Evolutionary conservation across 352 stramenopile species (phyloP), one percentile per base, ranked within the genome.

Genomic region (Phytophthora uliginosa): DNA sequence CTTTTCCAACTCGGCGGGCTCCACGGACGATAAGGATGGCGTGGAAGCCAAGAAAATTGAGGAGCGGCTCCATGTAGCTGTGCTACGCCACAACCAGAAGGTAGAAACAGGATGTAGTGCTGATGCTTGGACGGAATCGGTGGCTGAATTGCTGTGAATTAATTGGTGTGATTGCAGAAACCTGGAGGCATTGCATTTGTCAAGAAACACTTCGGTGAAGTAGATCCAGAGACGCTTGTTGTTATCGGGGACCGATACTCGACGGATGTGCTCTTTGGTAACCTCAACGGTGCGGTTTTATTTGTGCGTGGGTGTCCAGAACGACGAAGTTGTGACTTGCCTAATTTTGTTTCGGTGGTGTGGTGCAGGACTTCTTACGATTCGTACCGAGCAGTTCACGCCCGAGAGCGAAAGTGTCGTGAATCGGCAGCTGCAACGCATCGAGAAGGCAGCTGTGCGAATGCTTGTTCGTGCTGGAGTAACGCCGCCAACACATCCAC

Each of bases 211-310:
- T 98, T 99, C 77, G 74, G 54, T n/a, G 64, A 72, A 50, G 79
- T 90, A 6, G 78, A 90, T n/a, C 84, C 84, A 5, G 38, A 94
- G 28, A 79, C 86, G 63, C 83, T 99, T 31, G 95, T 98, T 59
- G 98, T 99, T 83, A 92, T 99, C 55, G 98, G 98, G 18, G 98
- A 99, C 83, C 86, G 98, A 48, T 94, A 99, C 66, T 94, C 98
- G 53, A 99, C 97, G 0, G 98, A 99, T 83, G 86, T 99, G 51
- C 88, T 99, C 13, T 99, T 99, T 81, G 98, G 97, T 28, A 99
- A 99, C 74, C 79, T 99, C 2, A 86, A 99, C 77, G 90, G 89
- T 94, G 36, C 61, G 70, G 64, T 42, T 42, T 20, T 13, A 38
- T 22, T 26, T 64, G 13, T n/a, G n/a, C 38, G 13, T 17, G 38